Conservation (phyloP, 345 rosid species). For the Eucalyptus pauciflora region DNA sequence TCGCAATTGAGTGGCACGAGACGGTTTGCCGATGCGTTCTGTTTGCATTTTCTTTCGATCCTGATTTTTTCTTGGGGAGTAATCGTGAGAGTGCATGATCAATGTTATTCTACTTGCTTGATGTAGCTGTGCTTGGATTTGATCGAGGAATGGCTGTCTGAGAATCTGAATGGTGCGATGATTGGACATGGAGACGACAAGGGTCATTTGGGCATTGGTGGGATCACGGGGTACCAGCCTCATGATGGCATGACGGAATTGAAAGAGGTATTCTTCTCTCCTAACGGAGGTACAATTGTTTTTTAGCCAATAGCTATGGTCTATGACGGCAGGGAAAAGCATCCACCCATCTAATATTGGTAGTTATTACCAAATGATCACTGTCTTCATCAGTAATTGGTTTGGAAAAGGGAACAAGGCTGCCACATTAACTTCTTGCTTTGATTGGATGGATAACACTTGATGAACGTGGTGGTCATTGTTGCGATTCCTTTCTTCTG, state of each 20-base stretch:
- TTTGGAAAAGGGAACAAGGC: neutral
- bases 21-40: neutral
- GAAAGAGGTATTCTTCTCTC: slow-evolving; percentile 49
- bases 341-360: neutral
- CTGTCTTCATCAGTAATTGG: neutral
- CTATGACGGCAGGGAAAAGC: neutral
- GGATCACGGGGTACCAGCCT: slow-evolving; percentile 64
- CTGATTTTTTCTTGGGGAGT: neutral
- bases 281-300: neutral
- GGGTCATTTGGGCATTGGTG: slow-evolving; percentile 33
- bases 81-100: neutral
- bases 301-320: neutral
- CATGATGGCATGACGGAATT: slow-evolving; percentile 56
- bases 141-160: slow-evolving; percentile 70
- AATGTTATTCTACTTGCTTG: neutral
- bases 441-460: neutral
- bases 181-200: slow-evolving; percentile 22
- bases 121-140: slow-evolving; percentile 77
- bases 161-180: slow-evolving; percentile 35
- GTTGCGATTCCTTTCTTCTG: neutral
- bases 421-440: neutral
- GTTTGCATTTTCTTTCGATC: neutral
- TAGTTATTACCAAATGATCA: neutral
- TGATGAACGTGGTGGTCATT: neutral
- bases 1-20: neutral